These are phyloP conservation scores for Mucor circinelloides DNA, from an alignment of 371 early-diverging fungal species.

Conservation along the genomic window DNA sequence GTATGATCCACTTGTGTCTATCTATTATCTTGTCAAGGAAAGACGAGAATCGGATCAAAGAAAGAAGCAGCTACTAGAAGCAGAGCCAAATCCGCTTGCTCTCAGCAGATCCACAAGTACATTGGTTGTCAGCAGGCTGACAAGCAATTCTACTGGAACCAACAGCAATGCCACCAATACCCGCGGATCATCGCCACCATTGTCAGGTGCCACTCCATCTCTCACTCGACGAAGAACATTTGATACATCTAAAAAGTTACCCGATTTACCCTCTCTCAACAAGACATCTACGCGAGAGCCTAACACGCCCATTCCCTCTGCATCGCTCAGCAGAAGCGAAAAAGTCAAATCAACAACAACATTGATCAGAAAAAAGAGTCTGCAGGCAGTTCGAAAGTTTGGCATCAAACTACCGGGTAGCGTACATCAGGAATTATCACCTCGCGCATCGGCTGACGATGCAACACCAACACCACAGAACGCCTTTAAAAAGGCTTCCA, in stretches of 20 bases:
- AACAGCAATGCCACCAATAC: neutral
- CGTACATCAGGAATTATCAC: neutral
- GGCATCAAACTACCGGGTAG: constrained; percentile 7
- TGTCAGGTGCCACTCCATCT: neutral
- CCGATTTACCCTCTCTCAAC: constrained; percentile 4
- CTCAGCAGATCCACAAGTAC: constrained; percentile 23
- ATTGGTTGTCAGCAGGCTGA: neutral
- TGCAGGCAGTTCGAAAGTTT: constrained; percentile 14
- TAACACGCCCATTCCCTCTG: constrained; percentile 69
- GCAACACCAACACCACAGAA: neutral
- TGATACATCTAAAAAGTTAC: constrained; percentile 19
- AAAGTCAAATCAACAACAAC: constrained; percentile 70
- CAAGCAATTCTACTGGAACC: neutral
- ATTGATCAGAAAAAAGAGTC: constrained; percentile 20
- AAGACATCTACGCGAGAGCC: neutral
- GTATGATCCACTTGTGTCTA: constrained; percentile 76
- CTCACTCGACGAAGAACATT: constrained; percentile 21
- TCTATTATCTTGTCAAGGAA: constrained; percentile 87
- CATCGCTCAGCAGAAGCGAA: constrained; percentile 63
- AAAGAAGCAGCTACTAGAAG: constrained; percentile 24
- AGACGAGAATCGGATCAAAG: constrained; percentile 43
- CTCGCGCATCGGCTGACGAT: neutral
- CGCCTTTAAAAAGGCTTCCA: neutral
- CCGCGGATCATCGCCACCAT: neutral
- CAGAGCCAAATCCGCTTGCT: constrained; percentile 1